Evolutionary conservation across 352 stramenopile species (phyloP), one percentile per base, ranked within the genome.

Genomic region (Pythium monospermum): DNA sequence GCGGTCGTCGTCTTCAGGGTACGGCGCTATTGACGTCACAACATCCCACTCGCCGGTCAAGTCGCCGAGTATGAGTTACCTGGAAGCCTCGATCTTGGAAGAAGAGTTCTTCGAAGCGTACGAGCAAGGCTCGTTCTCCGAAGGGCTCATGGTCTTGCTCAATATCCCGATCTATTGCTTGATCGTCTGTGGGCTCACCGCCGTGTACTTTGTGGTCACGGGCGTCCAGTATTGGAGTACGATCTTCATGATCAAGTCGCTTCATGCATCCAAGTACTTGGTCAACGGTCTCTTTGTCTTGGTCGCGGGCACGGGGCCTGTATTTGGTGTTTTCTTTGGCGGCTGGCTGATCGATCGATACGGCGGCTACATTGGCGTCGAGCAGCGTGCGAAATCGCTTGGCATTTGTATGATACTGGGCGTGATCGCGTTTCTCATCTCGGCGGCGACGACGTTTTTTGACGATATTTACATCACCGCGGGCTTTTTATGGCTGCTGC

Each of bases 181-280:
- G 35, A 88, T 91, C 54, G 74, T 93, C 5, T 73, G 78, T 16
- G 82, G 79, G 0, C 66, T 93, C 40, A 87, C 77, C 37, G 83
- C 79, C 13, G 77, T 93, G 18, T 93, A 91, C 69, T 93, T 93
- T 47, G 82, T 93, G 33, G 82, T 93, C 49, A 91, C 82, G 31
- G 79, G 79, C 33, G 80, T 93, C 44, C 82, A 93, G 58, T 93
- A 89, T 65, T 93, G 82, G 82, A 88, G 73, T 57, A 93, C 82
- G 3, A 90, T 91, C 59, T 93, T 88, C 57, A 89, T 91, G 73
- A 85, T 87, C 66, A 88, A 90, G 69, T 89, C 80, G 37, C 72
- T 92, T 26, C 70, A 92, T 43, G 75, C 64, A 26, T 87, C 74
- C 58, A 89, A 90, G 64, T 87, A 90, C 54, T 64, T 92, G 2